Evolutionary conservation across 345 rosid genomes (phyloP).

Genomic region (Ricinus communis): DNA sequence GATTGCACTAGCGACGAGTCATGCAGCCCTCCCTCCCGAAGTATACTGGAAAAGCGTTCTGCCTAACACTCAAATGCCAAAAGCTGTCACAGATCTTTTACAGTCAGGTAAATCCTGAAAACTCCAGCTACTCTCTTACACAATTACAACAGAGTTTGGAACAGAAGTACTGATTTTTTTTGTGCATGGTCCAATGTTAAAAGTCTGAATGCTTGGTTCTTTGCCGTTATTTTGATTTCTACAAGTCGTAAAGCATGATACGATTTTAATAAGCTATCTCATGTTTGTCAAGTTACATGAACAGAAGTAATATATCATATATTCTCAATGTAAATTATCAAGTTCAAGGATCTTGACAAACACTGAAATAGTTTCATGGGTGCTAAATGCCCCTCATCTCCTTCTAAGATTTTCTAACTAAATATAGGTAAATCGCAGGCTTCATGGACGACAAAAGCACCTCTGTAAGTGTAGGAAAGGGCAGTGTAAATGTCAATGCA

Average conservation of each 20-base stretch:
- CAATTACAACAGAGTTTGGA: not conserved
- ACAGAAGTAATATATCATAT: not conserved
- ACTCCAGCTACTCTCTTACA: not conserved
- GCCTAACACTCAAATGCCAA: slow-evolving; percentile 65
- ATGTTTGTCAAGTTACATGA: not conserved
- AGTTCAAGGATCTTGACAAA: not conserved
- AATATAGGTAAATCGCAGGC: slow-evolving; percentile 36
- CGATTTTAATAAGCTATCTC: not conserved
- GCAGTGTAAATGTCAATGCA: slow-evolving; percentile 20
- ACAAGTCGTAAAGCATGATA: not conserved
- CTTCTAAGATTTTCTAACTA: not conserved
- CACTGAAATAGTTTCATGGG: not conserved
- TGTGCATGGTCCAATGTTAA: not conserved
- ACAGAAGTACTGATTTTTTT: too few relatives aligned
- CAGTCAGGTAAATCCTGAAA: slow-evolving; percentile 34
- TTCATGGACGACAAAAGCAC: slow-evolving; percentile 56
- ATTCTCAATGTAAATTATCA: not conserved
- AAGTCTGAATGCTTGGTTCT: too few relatives aligned
- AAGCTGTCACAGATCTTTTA: slow-evolving; percentile 45
- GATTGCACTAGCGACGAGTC: slow-evolving; percentile 44
- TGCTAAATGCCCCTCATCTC: not conserved
- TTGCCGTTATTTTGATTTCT: not conserved
- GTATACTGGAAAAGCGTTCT: slow-evolving; percentile 53
- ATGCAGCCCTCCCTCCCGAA: slow-evolving; percentile 51
- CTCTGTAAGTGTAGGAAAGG: slow-evolving; percentile 27